Evolutionary conservation across 345 rosid genomes (phyloP), one percentile per base, ranked within the genome.

Genomic region (Cardiospermum halicacabum): DNA sequence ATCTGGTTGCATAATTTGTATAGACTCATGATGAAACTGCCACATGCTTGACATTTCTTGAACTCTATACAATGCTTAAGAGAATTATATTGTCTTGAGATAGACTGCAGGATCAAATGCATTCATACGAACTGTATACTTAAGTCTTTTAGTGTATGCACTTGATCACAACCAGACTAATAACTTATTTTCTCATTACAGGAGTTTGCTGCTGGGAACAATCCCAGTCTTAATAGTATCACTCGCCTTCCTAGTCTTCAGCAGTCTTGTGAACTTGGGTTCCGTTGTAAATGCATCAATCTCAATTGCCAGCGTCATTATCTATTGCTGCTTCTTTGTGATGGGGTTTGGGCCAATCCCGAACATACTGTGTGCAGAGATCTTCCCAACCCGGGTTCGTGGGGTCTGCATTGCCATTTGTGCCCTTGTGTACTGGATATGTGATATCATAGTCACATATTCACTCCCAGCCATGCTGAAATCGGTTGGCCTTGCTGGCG

Each of bases 281-380:
- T 76, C 70, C 43, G 71, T 82, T 0, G 73, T 81, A 27, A 84
- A 82, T 15, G 97, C 92, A 26, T 81, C 81, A 32, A 70, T 91
- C 76, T 94, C 96, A 27, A 87, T 91, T 0, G 75, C 71, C 3
- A 82, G 96, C 11, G 87, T 91, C 0, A 69, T 94, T 40, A 69
- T 87, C 19, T 94, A 94, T 73, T 82, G 87, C 73, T 94, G 97
- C 73, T 89, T 77, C 91, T 94, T 94, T 32, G 96, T 94, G 66
- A 87, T 94, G 97, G 99, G 99, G 12, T 94, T 91, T 1, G 99
- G 99, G 57, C 99, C 99, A 18, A 40, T 87, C 58, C 99, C 99
- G 5, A 94, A 94, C 81, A 89, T 94, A 48, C 89, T 94, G 16
- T 94, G 99, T 11, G 73, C 99, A 0, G 99, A 94, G 83, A 94